Percentiles rank a stretch among this genome's conserved stretches.
Evolutionary conservation across 805 yeast species (phyloP).

Genomic region (Debaryomyces castellii): DNA sequence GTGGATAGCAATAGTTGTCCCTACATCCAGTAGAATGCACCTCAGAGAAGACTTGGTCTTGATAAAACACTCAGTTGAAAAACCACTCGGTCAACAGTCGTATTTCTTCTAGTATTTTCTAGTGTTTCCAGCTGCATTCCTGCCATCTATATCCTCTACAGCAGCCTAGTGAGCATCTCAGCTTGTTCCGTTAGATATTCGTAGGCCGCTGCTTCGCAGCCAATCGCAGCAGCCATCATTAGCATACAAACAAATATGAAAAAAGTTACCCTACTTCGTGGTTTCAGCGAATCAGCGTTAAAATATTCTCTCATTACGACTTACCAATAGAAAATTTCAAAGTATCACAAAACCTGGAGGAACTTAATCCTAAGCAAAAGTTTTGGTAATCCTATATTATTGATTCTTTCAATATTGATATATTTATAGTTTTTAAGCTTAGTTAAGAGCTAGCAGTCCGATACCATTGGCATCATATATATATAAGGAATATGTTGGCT

Average conservation of each 20-base stretch:
- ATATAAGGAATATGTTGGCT: conserved; percentile 12
- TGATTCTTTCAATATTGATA: conserved; percentile 2
- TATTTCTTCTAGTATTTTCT: too few relatives aligned
- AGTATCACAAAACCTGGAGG: conserved; percentile 7
- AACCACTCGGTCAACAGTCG: too few relatives aligned
- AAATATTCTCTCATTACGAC: conserved; percentile 19
- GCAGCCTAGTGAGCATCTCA: too few relatives aligned
- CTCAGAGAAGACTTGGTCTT: too few relatives aligned
- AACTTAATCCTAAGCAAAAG: neutral
- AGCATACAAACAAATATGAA: conserved; percentile 1
- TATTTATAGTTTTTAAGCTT: neutral
- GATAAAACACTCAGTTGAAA: too few relatives aligned
- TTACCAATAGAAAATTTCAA: conserved; percentile 6
- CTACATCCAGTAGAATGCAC: too few relatives aligned
- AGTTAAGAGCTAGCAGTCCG: conserved; percentile 1
- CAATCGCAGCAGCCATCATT: neutral
- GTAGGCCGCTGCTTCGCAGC: conserved; percentile 1
- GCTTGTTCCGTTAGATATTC: too few relatives aligned
- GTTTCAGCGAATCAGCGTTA: conserved; percentile 27
- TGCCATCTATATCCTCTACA: too few relatives aligned
- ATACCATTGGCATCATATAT: conserved; percentile 1
- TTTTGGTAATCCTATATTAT: neutral
- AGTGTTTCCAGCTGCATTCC: too few relatives aligned
- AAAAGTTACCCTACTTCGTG: conserved; percentile 8
- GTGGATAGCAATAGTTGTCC: too few relatives aligned